Conservation (phyloP, 2,329 filamentous ascomycete genomes). For the Nothopassalora personata region DNA sequence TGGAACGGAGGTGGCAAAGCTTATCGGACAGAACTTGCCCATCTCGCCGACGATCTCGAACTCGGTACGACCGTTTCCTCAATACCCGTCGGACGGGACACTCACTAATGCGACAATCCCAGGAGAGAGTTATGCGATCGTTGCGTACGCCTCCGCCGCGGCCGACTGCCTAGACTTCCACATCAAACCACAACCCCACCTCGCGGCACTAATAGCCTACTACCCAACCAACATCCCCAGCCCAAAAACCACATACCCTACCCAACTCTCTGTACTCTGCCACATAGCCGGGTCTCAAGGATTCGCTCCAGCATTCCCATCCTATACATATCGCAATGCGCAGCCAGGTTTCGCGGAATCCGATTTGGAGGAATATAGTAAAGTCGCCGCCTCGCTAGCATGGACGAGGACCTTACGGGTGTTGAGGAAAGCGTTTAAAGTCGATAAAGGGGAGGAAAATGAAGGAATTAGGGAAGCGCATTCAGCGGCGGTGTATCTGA, state of each 20-base stretch:
- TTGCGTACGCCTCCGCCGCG: conserved; percentile 40
- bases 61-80: not conserved
- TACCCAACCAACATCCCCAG: conserved; percentile 38
- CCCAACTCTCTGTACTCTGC: conserved; percentile 34
- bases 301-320: conserved; percentile 35
- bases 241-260: conserved; percentile 36
- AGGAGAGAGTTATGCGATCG: conserved; percentile 28
- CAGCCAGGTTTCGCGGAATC: conserved; percentile 41
- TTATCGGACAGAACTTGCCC: conserved; percentile 33
- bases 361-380: conserved; percentile 35
- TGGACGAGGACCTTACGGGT: conserved; percentile 39
- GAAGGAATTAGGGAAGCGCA: conserved; percentile 36
- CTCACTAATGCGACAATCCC: too few species aligned
- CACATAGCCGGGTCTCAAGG: conserved; percentile 38
- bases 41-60: conserved; percentile 37
- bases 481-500: conserved; percentile 22
- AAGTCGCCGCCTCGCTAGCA: conserved; percentile 38
- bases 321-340: conserved; percentile 37
- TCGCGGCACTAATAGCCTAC: conserved; percentile 39
- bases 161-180: conserved; percentile 36
- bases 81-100: too few species aligned
- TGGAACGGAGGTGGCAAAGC: conserved; percentile 22
- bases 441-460: conserved; percentile 23
- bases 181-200: conserved; percentile 38
- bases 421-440: conserved; percentile 31